Evolutionary conservation across 1,284 basidiomycete species (phyloP), one percentile per base, ranked within the genome.

Genomic region (Porogramme epimiltina): DNA sequence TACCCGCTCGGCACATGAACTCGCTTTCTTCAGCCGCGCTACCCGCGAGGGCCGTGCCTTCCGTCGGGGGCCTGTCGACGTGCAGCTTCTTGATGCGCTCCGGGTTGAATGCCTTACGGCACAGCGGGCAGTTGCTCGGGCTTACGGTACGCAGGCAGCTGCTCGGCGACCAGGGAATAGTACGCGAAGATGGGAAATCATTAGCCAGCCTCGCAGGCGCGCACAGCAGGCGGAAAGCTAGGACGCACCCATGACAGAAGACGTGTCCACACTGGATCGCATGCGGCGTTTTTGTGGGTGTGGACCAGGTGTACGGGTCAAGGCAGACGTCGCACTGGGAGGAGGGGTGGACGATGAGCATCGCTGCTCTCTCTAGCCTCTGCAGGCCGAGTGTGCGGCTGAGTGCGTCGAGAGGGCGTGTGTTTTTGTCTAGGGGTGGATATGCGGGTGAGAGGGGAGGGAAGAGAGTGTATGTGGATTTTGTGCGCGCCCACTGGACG

Each of bases 251-350:
- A 62, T 73, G 70, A 64, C 85, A 88, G 70, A 88, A 88, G 34
- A 85, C 76, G 68, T 88, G 85, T 18, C 85, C 85, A 62, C 85
- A 88, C 31, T 81, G 75, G 54, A 87, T 85, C 18, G 78, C 80
- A 65, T 86, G 78, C 19, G 85, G 85, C 42, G 76, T 69, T 60
- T 76, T 74, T 34, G 71, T 67, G 31, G 73, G 66, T 25, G 67
- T 67, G 26, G 75, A 70, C 66, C 77, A 79, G 39, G 73, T 70
- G 64, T 84, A 87, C 23, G 73, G 70, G 51, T 85, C 82, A 46
- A 86, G 73, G 66, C 85, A 88, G 58, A 88, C 79, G 67, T 88
- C 85, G 71, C 86, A 88, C 56, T 75, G 75, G 63, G 84, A 85
- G 28, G 81, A 78, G 5, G 81, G 74, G 65, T 87, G 81, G 37